Percentiles rank a stretch among this genome's conserved stretches.
Conservation (phyloP, 108 stramenopile genomes). For the Skeletonema costatum region DNA sequence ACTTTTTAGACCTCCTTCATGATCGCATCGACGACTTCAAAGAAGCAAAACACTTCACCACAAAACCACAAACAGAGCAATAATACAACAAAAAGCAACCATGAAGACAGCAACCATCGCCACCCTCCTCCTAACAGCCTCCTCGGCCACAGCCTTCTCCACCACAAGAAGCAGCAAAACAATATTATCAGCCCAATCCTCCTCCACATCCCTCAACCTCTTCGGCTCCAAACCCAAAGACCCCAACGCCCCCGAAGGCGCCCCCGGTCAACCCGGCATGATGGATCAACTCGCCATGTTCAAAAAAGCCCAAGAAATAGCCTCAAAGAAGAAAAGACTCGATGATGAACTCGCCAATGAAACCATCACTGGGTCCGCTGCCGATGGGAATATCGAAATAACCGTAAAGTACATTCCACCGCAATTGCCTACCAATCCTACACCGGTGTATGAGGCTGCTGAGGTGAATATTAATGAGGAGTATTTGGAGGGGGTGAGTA, state of each 20-base stretch:
- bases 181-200: too few species aligned
- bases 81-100: slow-evolving; percentile 9
- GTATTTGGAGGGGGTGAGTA: slow-evolving; percentile 60
- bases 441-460: slow-evolving; percentile 73
- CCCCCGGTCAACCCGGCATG: slow-evolving; percentile 66
- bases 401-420: slow-evolving; percentile 72
- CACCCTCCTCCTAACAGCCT: slow-evolving; percentile 35
- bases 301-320: slow-evolving; percentile 89
- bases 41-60: too few species aligned
- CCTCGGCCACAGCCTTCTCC: slow-evolving; percentile 52
- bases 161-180: too few species aligned
- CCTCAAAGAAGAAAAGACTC: slow-evolving; percentile 69
- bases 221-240: slow-evolving; percentile 67
- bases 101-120: slow-evolving; percentile 39
- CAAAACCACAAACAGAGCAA: too few species aligned
- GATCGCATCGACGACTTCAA: too few species aligned
- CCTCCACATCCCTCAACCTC: slow-evolving; percentile 52
- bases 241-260: slow-evolving; percentile 23
- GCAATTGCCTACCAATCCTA: slow-evolving; percentile 83
- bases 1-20: too few species aligned
- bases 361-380: slow-evolving; percentile 56
- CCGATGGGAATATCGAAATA: slow-evolving; percentile 73
- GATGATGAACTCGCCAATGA: slow-evolving; percentile 70
- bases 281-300: slow-evolving; percentile 93
- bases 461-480: slow-evolving; percentile 77